These are phyloP conservation scores for Acanthamoeba castellanii DNA, from an alignment of 208 protist species.

Conservation along the genomic window DNA sequence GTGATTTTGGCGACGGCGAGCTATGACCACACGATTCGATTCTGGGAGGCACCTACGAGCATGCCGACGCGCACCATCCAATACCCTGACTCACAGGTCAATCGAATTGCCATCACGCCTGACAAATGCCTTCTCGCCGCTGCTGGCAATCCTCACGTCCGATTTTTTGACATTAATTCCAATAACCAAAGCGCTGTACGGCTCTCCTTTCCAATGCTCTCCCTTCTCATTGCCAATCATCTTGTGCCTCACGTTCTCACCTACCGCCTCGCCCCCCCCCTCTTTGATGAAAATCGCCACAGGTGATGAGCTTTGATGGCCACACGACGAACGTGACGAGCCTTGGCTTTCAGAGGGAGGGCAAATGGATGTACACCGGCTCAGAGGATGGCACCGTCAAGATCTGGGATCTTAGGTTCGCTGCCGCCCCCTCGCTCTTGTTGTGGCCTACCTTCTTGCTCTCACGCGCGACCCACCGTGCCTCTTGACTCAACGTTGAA, in stretches of 20 bases:
- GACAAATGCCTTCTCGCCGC: conserved; percentile 91
- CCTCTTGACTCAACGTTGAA: neutral
- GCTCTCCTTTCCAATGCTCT: neutral
- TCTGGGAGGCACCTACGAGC: conserved; percentile 92
- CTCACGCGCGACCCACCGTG: neutral
- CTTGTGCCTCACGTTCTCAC: neutral
- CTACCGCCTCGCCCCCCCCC: neutral
- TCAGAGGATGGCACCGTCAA: conserved; percentile 93
- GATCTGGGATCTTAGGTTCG: conserved; percentile 92
- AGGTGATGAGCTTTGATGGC: conserved; percentile 89
- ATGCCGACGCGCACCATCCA: conserved; percentile 89
- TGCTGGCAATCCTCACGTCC: conserved; percentile 89
- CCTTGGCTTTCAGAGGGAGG: conserved; percentile 92
- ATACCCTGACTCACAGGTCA: conserved; percentile 92
- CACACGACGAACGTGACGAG: conserved; percentile 92
- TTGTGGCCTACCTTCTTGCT: neutral
- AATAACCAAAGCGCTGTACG: conserved; percentile 82
- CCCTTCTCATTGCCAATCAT: neutral
- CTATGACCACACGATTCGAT: conserved; percentile 93
- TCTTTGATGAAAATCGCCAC: neutral
- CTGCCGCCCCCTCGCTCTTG: neutral
- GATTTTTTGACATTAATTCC: conserved; percentile 89
- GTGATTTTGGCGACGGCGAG: conserved; percentile 89
- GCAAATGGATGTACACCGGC: conserved; percentile 93
- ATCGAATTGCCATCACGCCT: conserved; percentile 89